phyloP scores from a whole-genome alignment of 2,329 filamentous ascomycete species.

The Trichoderma koningii region DNA sequence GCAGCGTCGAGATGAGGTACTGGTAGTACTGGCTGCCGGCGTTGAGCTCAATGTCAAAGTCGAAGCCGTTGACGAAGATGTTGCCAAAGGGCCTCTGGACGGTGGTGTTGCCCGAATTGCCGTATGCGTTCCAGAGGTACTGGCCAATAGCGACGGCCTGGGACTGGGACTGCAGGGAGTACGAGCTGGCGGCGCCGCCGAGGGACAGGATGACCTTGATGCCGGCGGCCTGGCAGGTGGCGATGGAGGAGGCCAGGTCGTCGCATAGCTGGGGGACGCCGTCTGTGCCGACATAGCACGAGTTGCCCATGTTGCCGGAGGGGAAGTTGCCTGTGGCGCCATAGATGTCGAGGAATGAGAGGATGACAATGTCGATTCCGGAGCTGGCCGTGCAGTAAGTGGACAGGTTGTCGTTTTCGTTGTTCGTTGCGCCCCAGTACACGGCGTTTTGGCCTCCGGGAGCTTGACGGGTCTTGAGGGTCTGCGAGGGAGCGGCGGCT shows the following conservation, averaged over 20 bases:
- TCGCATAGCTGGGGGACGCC: constrained; percentile 38
- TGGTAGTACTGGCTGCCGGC: constrained; percentile 42
- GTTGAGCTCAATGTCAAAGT: constrained; percentile 51
- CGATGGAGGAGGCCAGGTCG: constrained; percentile 44
- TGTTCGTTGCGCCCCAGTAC: constrained; percentile 36
- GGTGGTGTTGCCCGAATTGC: constrained; percentile 39
- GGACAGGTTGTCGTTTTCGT: constrained; percentile 41
- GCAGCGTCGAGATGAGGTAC: constrained; percentile 37
- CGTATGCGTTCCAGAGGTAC: constrained; percentile 47
- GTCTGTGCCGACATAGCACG: constrained; percentile 39
- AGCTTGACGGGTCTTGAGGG: constrained; percentile 20
- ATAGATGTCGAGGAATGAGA: constrained; percentile 46
- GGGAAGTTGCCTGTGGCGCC: constrained; percentile 41
- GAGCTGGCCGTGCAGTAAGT: constrained; percentile 43
- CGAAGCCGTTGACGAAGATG: constrained; percentile 54
- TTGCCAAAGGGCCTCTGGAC: constrained; percentile 49
- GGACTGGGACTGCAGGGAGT: constrained; percentile 36
- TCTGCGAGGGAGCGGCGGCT: constrained; percentile 21
- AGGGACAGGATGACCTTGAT: constrained; percentile 50
- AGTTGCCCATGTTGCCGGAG: constrained; percentile 44
- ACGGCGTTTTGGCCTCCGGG: constrained; percentile 37
- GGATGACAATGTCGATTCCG: constrained; percentile 46
- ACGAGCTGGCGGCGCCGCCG: constrained; percentile 44
- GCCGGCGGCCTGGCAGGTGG: constrained; percentile 45
- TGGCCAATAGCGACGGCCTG: constrained; percentile 30